These are phyloP conservation scores for Auriscalpium microsporum DNA, from an alignment of 768 basidiomycete species.

Conservation along the genomic window DNA sequence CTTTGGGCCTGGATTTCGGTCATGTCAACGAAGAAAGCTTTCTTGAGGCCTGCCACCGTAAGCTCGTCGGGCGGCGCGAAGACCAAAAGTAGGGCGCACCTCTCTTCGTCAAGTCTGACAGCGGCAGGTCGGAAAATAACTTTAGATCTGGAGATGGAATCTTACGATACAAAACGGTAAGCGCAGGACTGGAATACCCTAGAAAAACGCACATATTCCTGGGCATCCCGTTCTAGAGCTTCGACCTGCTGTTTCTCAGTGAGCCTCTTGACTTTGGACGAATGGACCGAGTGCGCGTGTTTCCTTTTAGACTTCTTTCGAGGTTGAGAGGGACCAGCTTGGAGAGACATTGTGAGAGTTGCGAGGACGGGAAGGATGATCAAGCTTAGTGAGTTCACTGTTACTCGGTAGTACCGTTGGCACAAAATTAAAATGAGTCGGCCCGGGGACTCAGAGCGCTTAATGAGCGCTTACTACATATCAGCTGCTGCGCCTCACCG, in stretches of 20 bases:
- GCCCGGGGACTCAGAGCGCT: not conserved
- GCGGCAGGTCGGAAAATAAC: conserved; percentile 11
- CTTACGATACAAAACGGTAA: not conserved
- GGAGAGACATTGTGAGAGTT: conserved; percentile 3
- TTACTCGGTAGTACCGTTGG: not conserved
- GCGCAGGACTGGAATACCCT: not conserved
- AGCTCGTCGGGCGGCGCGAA: not conserved
- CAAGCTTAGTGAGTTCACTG: not conserved
- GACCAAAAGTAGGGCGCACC: not conserved
- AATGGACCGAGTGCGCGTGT: not conserved
- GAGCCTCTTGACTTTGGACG: conserved; percentile 8
- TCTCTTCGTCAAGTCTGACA: conserved; percentile 14
- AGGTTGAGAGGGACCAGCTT: conserved; percentile 2
- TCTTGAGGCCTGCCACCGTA: conserved; percentile 62
- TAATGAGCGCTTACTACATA: no score
- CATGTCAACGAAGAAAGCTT: conserved; percentile 78
- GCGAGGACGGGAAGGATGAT: not conserved
- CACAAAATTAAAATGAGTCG: not conserved
- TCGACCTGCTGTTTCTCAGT: conserved; percentile 13
- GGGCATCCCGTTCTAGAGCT: conserved; percentile 8
- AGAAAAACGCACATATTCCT: conserved; percentile 7
- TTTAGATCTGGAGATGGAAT: conserved; percentile 4
- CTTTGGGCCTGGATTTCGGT: conserved; percentile 69
- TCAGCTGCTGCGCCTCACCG: no score
- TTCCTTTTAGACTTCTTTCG: conserved; percentile 5